Evolutionary conservation across 208 protist species (phyloP).

Genomic region (Trypanosoma grayi): DNA sequence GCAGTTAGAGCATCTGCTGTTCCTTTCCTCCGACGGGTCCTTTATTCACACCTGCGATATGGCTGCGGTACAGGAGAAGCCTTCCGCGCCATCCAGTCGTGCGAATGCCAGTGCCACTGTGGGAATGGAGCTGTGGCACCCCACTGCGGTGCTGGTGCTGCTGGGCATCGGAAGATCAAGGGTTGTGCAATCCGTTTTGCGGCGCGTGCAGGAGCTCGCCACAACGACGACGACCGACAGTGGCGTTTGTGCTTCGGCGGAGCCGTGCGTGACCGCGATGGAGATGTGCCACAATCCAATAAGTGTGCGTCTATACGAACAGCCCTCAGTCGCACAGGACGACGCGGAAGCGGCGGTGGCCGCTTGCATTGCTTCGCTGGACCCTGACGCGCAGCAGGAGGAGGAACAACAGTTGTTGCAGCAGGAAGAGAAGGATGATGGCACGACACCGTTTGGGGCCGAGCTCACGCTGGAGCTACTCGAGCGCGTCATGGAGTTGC

Average conservation of each 20-base stretch:
- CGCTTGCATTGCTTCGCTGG: not conserved
- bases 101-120: not conserved
- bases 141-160: constrained; percentile 10
- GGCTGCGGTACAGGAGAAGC: not conserved
- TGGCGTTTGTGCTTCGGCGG: not conserved
- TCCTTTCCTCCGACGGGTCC: constrained; percentile 12
- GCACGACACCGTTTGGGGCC: not conserved
- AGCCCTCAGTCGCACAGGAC: not conserved
- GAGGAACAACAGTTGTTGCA: constrained; percentile 1
- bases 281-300: constrained; percentile 16
- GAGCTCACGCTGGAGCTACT: constrained; percentile 26
- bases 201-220: constrained; percentile 4
- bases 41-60: constrained; percentile 9
- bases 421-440: not conserved
- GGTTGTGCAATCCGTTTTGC: not conserved
- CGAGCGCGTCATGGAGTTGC: constrained; percentile 38
- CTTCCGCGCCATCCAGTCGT: not conserved
- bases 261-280: not conserved
- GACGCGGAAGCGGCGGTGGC: not conserved
- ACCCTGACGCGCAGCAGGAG: not conserved
- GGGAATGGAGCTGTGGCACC: constrained; percentile 11
- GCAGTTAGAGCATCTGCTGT: constrained; percentile 1
- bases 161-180: constrained; percentile 6
- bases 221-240: not conserved
- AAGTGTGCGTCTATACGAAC: constrained; percentile 5